Base-by-base conservation (phyloP, 2,329 filamentous ascomycete species). In the Neofusicoccum sp. region DNA sequence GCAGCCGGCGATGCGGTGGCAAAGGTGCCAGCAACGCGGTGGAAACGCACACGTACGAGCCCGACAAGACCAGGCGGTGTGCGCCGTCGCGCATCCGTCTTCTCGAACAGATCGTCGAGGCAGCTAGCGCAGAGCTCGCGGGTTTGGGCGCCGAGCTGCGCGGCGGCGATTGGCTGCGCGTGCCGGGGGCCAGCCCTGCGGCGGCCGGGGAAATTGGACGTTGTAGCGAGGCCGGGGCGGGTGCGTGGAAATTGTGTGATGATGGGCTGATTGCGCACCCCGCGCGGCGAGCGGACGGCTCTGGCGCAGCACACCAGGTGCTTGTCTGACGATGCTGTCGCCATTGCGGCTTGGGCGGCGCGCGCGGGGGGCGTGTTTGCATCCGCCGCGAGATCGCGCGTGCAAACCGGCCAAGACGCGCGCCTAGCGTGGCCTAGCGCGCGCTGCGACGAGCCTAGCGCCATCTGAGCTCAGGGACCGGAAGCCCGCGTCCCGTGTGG, bases 201-300 rank as follows among this genome's bases (percentile, higher is more conserved):
- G 14, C 51, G 31, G 26, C 51, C 51, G 51, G 54, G 54, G 54
- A 58, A 58, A 58, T 58, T 58, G 36, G 41, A 47, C 20, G 28
- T 24, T n/a, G 30, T 34, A 36, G 53, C 28, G 53, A n/a, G 16
- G 30, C 7, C 26, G 53, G 38, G 53, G 26, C 16, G n/a, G 24
- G 40, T 45, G 54, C 40, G 40, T 45, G 54, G 54, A 45, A 45
- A 45, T 47, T 45, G 54, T 58, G 41, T 58, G 54, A 58, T 58
- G 41, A 47, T 58, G 41, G 41, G 54, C 54, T 58, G 41, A 58
- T 28, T 28, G 54, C 54, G 40, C 54, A 26, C 43, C 16, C 40
- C 26, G 40, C 38, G 28, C 38, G 4, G 26, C 28, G 28, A 16
- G 16, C 11, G 30, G 30, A n/a, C 26, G 28, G 38, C 26, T 12